Conservation (phyloP, 768 basidiomycete genomes). For the Plicaturopsis crispa region DNA sequence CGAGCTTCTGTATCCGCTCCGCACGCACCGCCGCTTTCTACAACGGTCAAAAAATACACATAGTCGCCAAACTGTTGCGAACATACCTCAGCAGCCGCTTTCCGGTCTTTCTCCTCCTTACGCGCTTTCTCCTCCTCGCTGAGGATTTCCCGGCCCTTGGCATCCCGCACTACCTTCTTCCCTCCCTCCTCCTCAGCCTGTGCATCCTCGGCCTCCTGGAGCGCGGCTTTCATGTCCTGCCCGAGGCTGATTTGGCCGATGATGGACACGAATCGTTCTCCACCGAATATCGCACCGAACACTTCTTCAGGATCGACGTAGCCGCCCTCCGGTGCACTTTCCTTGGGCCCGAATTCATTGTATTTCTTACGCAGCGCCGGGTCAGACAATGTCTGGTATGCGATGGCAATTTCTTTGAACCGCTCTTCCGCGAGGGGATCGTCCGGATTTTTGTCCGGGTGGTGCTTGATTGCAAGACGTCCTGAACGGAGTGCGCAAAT, state of each 20-base stretch:
- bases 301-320: slow-evolving; percentile 84
- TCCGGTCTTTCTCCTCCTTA: slow-evolving; percentile 66
- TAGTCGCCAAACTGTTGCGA: neutral
- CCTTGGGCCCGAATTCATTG: slow-evolving; percentile 86
- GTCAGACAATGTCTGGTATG: slow-evolving; percentile 83
- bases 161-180: slow-evolving; percentile 37
- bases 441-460: slow-evolving; percentile 88
- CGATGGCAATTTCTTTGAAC: slow-evolving; percentile 89
- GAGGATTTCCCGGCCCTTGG: slow-evolving; percentile 44
- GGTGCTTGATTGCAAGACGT: slow-evolving; percentile 81
- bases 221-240: slow-evolving; percentile 85
- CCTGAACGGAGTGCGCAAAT: slow-evolving; percentile 29
- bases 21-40: slow-evolving; percentile 78
- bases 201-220: slow-evolving; percentile 79
- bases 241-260: slow-evolving; percentile 87
- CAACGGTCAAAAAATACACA: slow-evolving; percentile 6
- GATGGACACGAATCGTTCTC: slow-evolving; percentile 78
- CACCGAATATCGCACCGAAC: slow-evolving; percentile 82
- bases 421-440: slow-evolving; percentile 80
- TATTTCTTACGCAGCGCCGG: slow-evolving; percentile 71
- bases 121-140: slow-evolving; percentile 66
- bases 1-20: slow-evolving; percentile 68
- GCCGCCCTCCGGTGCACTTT: slow-evolving; percentile 75
- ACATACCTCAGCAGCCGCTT: slow-evolving; percentile 61
- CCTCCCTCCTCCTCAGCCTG: slow-evolving; percentile 35